Evolutionary conservation across 75 land plant species (phyloP), one percentile per base, ranked within the genome.

Genomic region (Cunninghamia lanceolata): DNA sequence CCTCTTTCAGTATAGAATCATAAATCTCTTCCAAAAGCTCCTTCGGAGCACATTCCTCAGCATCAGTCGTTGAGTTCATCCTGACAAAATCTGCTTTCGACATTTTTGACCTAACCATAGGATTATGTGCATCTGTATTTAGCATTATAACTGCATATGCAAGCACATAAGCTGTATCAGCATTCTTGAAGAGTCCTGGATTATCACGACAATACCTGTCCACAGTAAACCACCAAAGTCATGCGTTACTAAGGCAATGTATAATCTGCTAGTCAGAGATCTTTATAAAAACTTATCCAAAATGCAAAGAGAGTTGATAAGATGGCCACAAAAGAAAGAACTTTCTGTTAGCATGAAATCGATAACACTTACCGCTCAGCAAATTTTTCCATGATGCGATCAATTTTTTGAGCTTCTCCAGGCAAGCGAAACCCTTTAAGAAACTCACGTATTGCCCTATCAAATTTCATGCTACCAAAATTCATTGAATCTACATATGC

Each of bases 331-430:
- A 83, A 83, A 21, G 40, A 19, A 59, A 36, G 1, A 83, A 40
- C 86, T 59, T 36, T 84, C 28, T 36, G 17, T 63, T 36, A 34
- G 38, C 85, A 35, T 84, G 70, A 70, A 28, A n/a, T 66, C 82
- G 10, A 11, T 45, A 17, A 35, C 3, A 56, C 36, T 1, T 90
- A 98, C 99, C 99, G 92, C 83, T 96, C 99, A 52, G 99, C 99
- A 89, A 98, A 98, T 71, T 98, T 98, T 85, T 98, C 99, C 97
- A 98, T 98, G 15, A 98, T 95, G 9, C 97, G 93, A 89, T 98
- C 99, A 85, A 98, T 98, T 83, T 98, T 98, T 86, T 96, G 99
- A 86, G 99, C 99, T 87, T 98, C 99, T 85, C 99, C 99, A 81
- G 99, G 99, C 82, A 98, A 96, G 10, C 96, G 90, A 87, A 98